Conservation (phyloP, 73 alveolate species). For the Paramecium caudatum region DNA sequence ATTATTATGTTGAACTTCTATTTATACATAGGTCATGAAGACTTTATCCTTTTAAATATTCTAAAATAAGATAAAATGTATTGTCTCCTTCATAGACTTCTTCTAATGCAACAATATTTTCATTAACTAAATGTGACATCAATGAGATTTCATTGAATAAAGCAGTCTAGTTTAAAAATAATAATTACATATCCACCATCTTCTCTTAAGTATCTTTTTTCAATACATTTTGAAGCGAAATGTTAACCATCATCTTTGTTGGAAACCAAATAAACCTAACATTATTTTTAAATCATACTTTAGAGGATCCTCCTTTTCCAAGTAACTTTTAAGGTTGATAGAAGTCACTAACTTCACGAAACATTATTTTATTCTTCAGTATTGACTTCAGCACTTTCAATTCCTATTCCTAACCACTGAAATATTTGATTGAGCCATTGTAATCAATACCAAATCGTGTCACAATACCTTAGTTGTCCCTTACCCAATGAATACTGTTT, state of each 20-base stretch:
- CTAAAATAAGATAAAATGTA: constrained; percentile 70
- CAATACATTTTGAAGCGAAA: constrained; percentile 46
- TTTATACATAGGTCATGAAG: constrained; percentile 64
- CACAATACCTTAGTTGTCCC: not conserved
- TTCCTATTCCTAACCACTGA: not conserved
- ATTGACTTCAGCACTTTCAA: not conserved
- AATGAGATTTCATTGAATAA: constrained; percentile 25
- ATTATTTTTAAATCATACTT: not conserved
- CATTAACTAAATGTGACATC: not conserved
- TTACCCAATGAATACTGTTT: constrained; percentile 12
- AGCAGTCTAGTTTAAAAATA: not conserved
- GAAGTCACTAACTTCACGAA: constrained; percentile 26
- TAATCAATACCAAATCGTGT: constrained; percentile 29
- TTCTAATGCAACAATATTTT: constrained; percentile 44
- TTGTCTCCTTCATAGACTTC: constrained; percentile 77
- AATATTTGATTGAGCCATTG: constrained; percentile 14
- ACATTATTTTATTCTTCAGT: constrained; percentile 11
- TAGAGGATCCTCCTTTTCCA: constrained; percentile 51
- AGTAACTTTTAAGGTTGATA: constrained; percentile 20
- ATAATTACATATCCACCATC: constrained; percentile 48
- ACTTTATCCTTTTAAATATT: constrained; percentile 57
- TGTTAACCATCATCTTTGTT: not conserved
- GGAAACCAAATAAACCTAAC: constrained; percentile 24
- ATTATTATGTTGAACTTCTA: not conserved
- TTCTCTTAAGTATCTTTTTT: constrained; percentile 15